A percentile compares a stretch with the other conserved stretches of the same genome.
Conservation (phyloP, 306 rosid genomes). For the Cicer cuneatum region DNA sequence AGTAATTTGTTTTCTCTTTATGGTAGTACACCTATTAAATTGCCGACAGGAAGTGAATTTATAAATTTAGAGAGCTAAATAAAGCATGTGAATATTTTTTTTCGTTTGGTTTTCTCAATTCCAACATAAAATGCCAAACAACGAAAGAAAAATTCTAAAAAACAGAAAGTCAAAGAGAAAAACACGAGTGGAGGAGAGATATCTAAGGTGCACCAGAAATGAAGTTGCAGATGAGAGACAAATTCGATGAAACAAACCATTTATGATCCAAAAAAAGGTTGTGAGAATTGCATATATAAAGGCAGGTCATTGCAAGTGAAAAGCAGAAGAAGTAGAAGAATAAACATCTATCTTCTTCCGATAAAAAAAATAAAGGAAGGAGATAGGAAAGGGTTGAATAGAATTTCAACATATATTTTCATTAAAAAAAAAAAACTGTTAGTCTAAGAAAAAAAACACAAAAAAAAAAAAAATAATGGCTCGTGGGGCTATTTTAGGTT, state of each 20-base stretch:
- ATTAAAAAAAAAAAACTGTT: background rate
- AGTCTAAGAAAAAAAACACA: background rate
- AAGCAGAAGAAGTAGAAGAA: slow-evolving; percentile 44
- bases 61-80: background rate
- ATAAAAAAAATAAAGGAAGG: slow-evolving; percentile 12
- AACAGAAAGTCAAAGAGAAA: slow-evolving; percentile 28
- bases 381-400: slow-evolving; percentile 45
- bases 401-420: background rate
- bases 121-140: background rate
- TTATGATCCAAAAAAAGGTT: slow-evolving; percentile 26
- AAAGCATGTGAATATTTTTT: background rate
- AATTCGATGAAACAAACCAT: slow-evolving; percentile 17
- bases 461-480: slow-evolving; percentile 25
- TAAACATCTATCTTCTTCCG: slow-evolving; percentile 51
- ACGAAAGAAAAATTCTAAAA: background rate
- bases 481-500: background rate
- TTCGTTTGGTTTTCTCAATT: background rate
- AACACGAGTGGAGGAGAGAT: slow-evolving; percentile 38
- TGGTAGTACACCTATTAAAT: background rate
- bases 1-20: too few relatives aligned
- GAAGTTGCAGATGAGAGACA: background rate
- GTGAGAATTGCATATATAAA: slow-evolving; percentile 47
- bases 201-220: slow-evolving; percentile 44
- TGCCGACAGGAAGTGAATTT: background rate
- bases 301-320: background rate